phyloP scores from a whole-genome alignment of 371 early-diverging fungal species.

The Mucor racemosus region DNA sequence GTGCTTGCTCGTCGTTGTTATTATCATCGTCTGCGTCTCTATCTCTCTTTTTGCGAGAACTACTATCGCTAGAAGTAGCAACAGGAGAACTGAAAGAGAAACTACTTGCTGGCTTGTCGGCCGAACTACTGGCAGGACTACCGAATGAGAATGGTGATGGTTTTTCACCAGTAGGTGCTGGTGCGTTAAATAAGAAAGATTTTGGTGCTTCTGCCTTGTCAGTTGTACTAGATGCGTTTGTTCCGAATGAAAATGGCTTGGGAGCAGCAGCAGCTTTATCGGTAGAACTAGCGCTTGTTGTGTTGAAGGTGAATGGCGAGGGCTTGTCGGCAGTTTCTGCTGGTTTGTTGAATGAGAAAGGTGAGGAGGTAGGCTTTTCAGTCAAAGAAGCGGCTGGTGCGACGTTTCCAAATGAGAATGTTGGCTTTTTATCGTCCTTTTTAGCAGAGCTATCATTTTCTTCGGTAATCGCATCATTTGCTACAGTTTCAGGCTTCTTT shows the following conservation, averaged over 20 bases:
- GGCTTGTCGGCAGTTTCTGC: slow-evolving; percentile 1
- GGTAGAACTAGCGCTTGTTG: neutral
- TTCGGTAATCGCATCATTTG: too few relatives aligned
- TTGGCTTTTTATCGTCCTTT: neutral
- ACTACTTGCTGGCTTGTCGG: neutral
- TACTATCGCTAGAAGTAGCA: neutral
- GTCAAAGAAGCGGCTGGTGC: neutral
- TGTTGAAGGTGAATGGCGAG: neutral
- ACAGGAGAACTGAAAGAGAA: slow-evolving; percentile 1
- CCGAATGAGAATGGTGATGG: neutral
- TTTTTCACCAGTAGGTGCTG: neutral
- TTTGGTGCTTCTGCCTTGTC: neutral
- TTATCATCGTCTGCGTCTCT: neutral
- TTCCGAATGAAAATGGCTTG: slow-evolving; percentile 1
- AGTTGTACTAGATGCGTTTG: neutral
- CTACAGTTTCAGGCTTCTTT: neutral
- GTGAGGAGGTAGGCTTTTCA: neutral
- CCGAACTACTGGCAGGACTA: neutral
- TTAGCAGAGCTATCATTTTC: neutral
- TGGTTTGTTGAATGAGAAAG: neutral
- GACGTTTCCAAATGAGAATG: neutral
- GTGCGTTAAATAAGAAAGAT: neutral
- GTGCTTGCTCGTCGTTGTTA: neutral
- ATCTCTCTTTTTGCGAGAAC: neutral
- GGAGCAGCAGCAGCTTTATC: neutral